These are phyloP conservation scores for Coniochaeta sp. DNA, from an alignment of 2,329 filamentous ascomycete species.

Conservation along the genomic window DNA sequence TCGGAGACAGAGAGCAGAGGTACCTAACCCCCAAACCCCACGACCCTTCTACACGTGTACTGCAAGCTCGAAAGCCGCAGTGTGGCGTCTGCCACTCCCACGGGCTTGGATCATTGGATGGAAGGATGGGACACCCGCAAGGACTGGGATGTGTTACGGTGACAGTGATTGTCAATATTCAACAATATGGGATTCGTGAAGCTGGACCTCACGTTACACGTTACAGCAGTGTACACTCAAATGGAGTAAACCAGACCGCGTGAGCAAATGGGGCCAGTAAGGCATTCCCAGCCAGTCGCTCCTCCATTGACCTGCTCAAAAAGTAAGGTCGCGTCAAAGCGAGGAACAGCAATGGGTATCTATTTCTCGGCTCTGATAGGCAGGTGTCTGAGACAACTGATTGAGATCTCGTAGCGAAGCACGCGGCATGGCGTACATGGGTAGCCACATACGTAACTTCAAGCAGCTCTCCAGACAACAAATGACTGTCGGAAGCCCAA, in stretches of 20 bases:
- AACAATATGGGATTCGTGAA: background rate
- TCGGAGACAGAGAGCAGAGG: no score
- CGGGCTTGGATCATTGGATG: background rate
- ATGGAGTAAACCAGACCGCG: no score
- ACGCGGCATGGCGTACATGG: background rate
- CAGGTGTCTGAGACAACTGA: background rate
- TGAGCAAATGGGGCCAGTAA: no score
- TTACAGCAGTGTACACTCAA: no score
- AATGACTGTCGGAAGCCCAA: background rate
- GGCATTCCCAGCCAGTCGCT: background rate
- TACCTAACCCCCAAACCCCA: background rate
- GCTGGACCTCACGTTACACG: background rate
- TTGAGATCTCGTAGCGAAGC: background rate
- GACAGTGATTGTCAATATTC: background rate
- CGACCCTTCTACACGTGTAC: background rate
- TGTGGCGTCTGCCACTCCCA: background rate
- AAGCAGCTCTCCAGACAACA: background rate
- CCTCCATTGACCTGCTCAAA: background rate
- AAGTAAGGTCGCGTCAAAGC: background rate
- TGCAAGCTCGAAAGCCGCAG: background rate
- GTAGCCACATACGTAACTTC: background rate
- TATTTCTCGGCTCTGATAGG: background rate
- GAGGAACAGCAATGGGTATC: background rate
- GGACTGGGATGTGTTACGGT: background rate
- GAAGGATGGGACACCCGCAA: background rate